Base-by-base conservation (phyloP, 805 yeast species). In the Saturnispora diversa region DNA sequence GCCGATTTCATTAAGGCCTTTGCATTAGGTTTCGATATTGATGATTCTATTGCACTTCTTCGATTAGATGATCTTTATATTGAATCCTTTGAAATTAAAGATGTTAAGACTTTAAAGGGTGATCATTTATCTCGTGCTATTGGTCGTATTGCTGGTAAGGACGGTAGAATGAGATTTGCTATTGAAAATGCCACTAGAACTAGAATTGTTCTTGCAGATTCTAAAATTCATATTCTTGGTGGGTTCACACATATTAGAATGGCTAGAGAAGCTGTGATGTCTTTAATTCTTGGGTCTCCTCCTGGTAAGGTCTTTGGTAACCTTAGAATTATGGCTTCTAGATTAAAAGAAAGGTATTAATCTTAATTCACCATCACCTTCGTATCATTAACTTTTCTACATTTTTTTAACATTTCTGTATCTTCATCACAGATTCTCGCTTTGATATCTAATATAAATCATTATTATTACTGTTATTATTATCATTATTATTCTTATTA, bases 91-190 rank as follows among this genome's bases (percentile, higher is more conserved):
- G 99, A 92, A 60, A 74, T 92, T 53, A 92, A 92, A 61, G 99
- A 92, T 63, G 97, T 92, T 43, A 94, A 92, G 65, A 90, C 97
- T 4, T 69, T 92, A 51, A 79, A 77, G 22, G 98, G 97, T 21
- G 98, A 92, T 65, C 98, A 92, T 74, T 70, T 92, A 59, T 83
- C 95, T 39, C 81, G 99, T 73, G 98, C 99, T 6, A 92, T 92
- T 60, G 99, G 98, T 56, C 86, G 99, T 73, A 92, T 92, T 63
- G 98, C 99, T 11, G 99, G 99, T 63, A 94, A 92, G 59, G 99
- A 92, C 59, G 99, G 99, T 58, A 90, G 88, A 65, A 92, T 97
- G 47, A 92, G 90, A 67, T 92, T 90, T 62, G 97, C 98, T 24
- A 92, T 92, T 57, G 99, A 92, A 65, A 92, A 92, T 58, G 97